Percentiles rank a stretch among this genome's conserved stretches.
Evolutionary conservation across 495 filamentous ascomycete genomes (phyloP).

Genomic region (Pyrenopolyporus hunteri): DNA sequence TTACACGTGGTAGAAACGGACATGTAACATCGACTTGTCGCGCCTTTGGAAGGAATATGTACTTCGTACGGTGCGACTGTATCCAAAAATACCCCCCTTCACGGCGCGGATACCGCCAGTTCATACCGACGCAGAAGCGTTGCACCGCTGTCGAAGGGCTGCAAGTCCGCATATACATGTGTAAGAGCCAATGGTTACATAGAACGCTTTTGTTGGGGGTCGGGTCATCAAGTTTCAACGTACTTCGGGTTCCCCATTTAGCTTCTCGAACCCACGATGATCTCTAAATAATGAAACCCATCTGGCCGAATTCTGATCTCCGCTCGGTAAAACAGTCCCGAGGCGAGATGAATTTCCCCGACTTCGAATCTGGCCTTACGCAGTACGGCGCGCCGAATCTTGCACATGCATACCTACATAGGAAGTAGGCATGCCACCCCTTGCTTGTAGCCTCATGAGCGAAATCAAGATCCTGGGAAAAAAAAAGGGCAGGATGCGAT

Average conservation of each 20-base stretch:
- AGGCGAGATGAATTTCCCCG: slow-evolving; percentile 21
- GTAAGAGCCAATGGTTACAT: slow-evolving; percentile 14
- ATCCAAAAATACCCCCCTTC: slow-evolving; percentile 33
- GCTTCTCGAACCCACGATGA: neutral
- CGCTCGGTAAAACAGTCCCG: slow-evolving; percentile 27
- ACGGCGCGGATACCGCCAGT: slow-evolving; percentile 36
- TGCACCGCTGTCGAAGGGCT: slow-evolving; percentile 15
- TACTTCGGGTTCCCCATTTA: slow-evolving; percentile 1
- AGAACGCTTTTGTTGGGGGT: slow-evolving; percentile 13
- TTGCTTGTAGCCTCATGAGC: slow-evolving; percentile 30
- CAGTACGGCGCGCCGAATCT: slow-evolving; percentile 25
- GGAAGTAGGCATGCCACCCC: slow-evolving; percentile 5
- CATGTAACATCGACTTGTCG: slow-evolving; percentile 22
- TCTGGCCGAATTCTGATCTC: slow-evolving; percentile 9
- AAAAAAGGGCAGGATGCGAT: slow-evolving; percentile 29
- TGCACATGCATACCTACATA: slow-evolving; percentile 20
- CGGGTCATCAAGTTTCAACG: slow-evolving; percentile 17
- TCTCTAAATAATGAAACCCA: slow-evolving; percentile 7
- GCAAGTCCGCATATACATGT: slow-evolving; percentile 18
- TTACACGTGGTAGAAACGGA: slow-evolving; percentile 25
- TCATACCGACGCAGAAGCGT: slow-evolving; percentile 29
- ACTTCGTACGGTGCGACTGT: slow-evolving; percentile 21
- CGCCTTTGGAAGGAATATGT: slow-evolving; percentile 7
- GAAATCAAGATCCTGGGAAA: slow-evolving; percentile 25
- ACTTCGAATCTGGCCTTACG: slow-evolving; percentile 27